Evolutionary conservation across 306 rosid species (phyloP).

Genomic region (Rubus parviflorus): DNA sequence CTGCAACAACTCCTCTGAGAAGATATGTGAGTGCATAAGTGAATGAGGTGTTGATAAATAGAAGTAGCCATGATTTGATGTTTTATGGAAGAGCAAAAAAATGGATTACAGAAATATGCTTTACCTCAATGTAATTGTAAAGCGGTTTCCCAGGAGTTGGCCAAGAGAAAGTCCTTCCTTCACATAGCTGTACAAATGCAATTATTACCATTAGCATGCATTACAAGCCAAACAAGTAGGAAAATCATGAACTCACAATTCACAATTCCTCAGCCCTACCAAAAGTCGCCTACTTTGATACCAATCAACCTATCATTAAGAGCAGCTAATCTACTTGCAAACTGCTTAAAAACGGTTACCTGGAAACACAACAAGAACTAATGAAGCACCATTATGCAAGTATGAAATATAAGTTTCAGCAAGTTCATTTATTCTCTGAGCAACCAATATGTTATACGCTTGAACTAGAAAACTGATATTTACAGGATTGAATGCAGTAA

Average conservation of each 20-base stretch:
- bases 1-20: slow-evolving; percentile 92
- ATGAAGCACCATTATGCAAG: not conserved
- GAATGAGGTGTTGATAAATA: not conserved
- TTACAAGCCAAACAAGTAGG: slow-evolving; percentile 16
- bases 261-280: slow-evolving; percentile 55
- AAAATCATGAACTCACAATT: not conserved
- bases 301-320: slow-evolving; percentile 85
- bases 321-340: slow-evolving; percentile 74
- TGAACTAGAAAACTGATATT: not conserved
- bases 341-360: slow-evolving; percentile 91
- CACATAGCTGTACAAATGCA: slow-evolving; percentile 64
- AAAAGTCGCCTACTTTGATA: slow-evolving; percentile 86
- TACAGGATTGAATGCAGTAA: not conserved
- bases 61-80: not conserved
- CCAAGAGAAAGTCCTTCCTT: slow-evolving; percentile 90
- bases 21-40: slow-evolving; percentile 28
- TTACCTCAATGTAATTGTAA: slow-evolving; percentile 80
- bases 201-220: slow-evolving; percentile 26
- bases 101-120: slow-evolving; percentile 32
- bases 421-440: not conserved
- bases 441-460: not conserved
- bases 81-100: slow-evolving; percentile 14
- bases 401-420: not conserved
- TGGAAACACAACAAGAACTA: slow-evolving; percentile 40
- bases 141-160: slow-evolving; percentile 87